Percentiles rank a stretch among this genome's conserved stretches.
Evolutionary conservation across 2,329 filamentous ascomycete species (phyloP).

Genomic region (Penicillium sp.): DNA sequence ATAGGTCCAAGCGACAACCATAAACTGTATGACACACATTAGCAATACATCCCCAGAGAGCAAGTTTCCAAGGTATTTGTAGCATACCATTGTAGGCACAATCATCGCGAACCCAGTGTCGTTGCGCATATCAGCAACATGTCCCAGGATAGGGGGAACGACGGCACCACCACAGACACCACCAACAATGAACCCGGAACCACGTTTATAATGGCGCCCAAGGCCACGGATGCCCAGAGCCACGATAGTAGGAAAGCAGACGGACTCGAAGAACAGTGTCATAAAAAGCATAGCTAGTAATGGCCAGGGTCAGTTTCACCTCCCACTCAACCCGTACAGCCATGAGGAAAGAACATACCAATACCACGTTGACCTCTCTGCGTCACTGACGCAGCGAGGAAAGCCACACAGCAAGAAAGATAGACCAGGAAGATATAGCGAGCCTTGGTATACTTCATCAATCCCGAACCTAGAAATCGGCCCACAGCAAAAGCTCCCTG

Average conservation of each 20-base stretch:
- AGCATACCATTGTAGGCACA: slow-evolving; percentile 57
- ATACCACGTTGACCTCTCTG: slow-evolving; percentile 51
- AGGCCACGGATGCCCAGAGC: slow-evolving; percentile 74
- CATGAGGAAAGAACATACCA: slow-evolving; percentile 17
- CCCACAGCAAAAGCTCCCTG: slow-evolving; percentile 72
- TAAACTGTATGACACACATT: slow-evolving; percentile 42
- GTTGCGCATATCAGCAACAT: slow-evolving; percentile 64
- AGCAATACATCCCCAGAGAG: slow-evolving; percentile 17
- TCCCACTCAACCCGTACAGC: neutral
- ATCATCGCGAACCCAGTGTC: slow-evolving; percentile 64
- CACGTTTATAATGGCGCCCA: slow-evolving; percentile 74
- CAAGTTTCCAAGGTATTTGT: neutral
- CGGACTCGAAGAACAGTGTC: slow-evolving; percentile 78
- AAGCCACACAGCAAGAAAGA: slow-evolving; percentile 62
- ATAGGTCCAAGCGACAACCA: slow-evolving; percentile 58
- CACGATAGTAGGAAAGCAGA: slow-evolving; percentile 80
- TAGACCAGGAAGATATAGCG: slow-evolving; percentile 72
- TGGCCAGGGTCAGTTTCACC: neutral
- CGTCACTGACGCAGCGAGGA: slow-evolving; percentile 54
- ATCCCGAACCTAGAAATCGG: slow-evolving; percentile 64
- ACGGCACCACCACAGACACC: slow-evolving; percentile 72
- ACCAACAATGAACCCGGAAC: slow-evolving; percentile 70
- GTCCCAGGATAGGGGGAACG: slow-evolving; percentile 71
- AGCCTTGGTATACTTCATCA: slow-evolving; percentile 67
- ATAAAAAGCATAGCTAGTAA: slow-evolving; percentile 58